Conservation (phyloP, 1,139 yeast species). For the Pichia kudriavzevii region DNA sequence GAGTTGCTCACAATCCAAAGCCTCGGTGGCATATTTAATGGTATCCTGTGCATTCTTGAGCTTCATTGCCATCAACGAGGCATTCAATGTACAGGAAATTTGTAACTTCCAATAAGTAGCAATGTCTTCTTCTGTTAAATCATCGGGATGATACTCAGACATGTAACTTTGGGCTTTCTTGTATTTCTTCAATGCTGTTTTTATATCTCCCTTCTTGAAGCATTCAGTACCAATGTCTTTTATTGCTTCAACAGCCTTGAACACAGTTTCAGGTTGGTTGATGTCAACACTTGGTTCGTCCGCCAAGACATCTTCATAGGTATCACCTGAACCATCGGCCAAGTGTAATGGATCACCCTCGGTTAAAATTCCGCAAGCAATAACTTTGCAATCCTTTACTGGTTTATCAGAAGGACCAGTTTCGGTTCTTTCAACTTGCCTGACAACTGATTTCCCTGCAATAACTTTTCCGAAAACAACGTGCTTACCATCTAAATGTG, state of each 20-base stretch:
- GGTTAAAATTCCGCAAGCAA: conserved; percentile 74
- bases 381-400: conserved; percentile 53
- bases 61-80: conserved; percentile 70
- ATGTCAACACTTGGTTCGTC: conserved; percentile 66
- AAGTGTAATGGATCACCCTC: conserved; percentile 38
- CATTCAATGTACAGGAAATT: conserved; percentile 59
- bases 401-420: conserved; percentile 65
- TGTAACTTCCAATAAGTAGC: conserved; percentile 45
- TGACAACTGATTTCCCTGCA: conserved; percentile 73
- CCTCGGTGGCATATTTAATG: conserved; percentile 55
- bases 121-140: conserved; percentile 48
- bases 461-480: conserved; percentile 91
- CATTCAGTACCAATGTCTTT: conserved; percentile 73
- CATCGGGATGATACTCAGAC: conserved; percentile 69
- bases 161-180: conserved; percentile 61
- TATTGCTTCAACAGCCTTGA: conserved; percentile 56
- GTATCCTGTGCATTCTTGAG: conserved; percentile 49
- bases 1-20: conserved; percentile 53
- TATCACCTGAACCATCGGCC: conserved; percentile 82
- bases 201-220: conserved; percentile 57
- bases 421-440: conserved; percentile 64
- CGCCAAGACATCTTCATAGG: conserved; percentile 66
- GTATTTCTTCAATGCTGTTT: conserved; percentile 59
- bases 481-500: conserved; percentile 84
- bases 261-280: conserved; percentile 53